These are phyloP conservation scores for Boletus rex-veris DNA, from an alignment of 768 basidiomycete species.

Conservation along the genomic window DNA sequence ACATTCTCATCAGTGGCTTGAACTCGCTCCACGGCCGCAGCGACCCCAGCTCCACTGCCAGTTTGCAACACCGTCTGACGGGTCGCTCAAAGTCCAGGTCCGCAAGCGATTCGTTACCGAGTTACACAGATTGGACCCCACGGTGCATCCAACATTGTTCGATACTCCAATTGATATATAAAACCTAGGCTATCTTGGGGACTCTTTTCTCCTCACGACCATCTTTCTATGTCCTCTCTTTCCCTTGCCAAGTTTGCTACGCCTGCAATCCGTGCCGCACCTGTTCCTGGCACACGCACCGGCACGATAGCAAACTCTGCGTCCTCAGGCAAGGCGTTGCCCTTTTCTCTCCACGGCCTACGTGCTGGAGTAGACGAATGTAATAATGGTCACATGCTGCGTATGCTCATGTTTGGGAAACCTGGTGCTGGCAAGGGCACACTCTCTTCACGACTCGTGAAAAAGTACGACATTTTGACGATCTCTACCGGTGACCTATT, in stretches of 20 bases:
- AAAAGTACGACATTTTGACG: constrained; percentile 75
- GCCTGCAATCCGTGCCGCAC: constrained; percentile 9
- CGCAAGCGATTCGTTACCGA: constrained; percentile 4
- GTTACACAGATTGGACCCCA: constrained; percentile 2
- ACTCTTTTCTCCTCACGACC: background rate
- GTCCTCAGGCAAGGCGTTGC: constrained; percentile 40
- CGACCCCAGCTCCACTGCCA: background rate
- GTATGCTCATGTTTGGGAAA: constrained; percentile 59
- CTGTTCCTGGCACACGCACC: constrained; percentile 17
- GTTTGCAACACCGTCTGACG: background rate
- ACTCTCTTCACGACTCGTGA: constrained; percentile 66
- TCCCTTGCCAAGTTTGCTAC: constrained; percentile 13
- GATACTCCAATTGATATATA: constrained; percentile 21
- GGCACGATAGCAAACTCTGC: constrained; percentile 32
- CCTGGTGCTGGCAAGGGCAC: constrained; percentile 84
- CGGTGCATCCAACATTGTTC: constrained; percentile 10
- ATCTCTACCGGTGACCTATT: constrained; percentile 85
- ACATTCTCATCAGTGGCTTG: background rate
- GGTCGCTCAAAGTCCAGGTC: background rate
- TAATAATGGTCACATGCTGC: constrained; percentile 29
- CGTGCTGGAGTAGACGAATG: constrained; percentile 29
- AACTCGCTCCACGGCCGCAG: background rate
- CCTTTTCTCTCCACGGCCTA: constrained; percentile 48
- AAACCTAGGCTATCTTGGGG: background rate
- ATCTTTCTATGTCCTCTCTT: constrained; percentile 17